Percentiles rank a stretch among this genome's conserved stretches.
Conservation (phyloP, 2,329 filamentous ascomycete species). For the Microsporum audouinii region DNA sequence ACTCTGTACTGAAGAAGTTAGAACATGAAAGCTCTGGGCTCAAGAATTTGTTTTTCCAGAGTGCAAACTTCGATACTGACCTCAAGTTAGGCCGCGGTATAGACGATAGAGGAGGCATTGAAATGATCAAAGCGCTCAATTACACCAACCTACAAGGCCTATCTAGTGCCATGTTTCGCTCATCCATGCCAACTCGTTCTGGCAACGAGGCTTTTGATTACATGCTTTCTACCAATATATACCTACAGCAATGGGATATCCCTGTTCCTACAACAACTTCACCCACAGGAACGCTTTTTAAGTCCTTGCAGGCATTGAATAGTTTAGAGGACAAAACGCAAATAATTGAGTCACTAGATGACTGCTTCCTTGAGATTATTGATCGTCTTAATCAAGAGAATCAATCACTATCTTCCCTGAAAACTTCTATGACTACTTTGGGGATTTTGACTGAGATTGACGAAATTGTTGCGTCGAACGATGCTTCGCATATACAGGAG, state of each 20-base stretch:
- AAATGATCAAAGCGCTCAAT: conserved; percentile 65
- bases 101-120: conserved; percentile 51
- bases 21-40: conserved; percentile 82
- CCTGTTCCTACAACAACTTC: conserved; percentile 54
- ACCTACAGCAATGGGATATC: conserved; percentile 85
- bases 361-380: conserved; percentile 44
- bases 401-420: conserved; percentile 36
- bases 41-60: conserved; percentile 80
- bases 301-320: conserved; percentile 67
- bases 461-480: conserved; percentile 56
- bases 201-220: conserved; percentile 48
- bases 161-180: conserved; percentile 65
- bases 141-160: conserved; percentile 74
- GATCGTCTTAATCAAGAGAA: conserved; percentile 26
- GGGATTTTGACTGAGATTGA: conserved; percentile 72
- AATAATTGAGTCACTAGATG: conserved; percentile 49
- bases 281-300: conserved; percentile 61
- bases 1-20: conserved; percentile 66
- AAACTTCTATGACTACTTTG: conserved; percentile 49
- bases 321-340: conserved; percentile 47
- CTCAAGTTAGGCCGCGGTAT: conserved; percentile 51
- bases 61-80: conserved; percentile 80
- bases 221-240: conserved; percentile 67
- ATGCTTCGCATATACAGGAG: conserved; percentile 48
- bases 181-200: conserved; percentile 43